These are phyloP conservation scores for Cryphonectria nitschkei DNA, from an alignment of 2,329 filamentous ascomycete genomes.

Conservation along the genomic window DNA sequence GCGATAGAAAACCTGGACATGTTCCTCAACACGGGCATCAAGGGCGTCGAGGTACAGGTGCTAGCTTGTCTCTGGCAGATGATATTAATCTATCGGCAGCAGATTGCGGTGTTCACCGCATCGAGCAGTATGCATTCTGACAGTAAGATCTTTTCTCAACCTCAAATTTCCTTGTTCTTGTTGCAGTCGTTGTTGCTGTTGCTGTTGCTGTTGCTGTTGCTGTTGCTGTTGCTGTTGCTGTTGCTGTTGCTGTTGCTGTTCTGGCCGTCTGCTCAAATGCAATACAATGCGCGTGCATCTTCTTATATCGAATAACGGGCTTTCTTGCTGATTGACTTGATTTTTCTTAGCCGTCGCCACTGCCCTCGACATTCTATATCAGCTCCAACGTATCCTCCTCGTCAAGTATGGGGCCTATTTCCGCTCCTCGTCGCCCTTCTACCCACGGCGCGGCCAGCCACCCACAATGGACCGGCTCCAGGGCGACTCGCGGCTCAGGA, in stretches of 20 bases:
- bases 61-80: conserved; percentile 29
- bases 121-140: not conserved
- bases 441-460: conserved; percentile 22
- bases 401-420: conserved; percentile 39
- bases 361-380: not conserved
- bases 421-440: conserved; percentile 34
- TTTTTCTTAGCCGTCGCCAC: not conserved
- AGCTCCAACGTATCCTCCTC: conserved; percentile 36
- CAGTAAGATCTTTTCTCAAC: not conserved
- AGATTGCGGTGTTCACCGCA: conserved; percentile 27
- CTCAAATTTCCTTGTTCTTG: not conserved
- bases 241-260: not conserved
- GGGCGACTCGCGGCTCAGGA: conserved; percentile 12
- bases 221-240: too few species aligned
- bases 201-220: too few species aligned
- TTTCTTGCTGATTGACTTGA: not conserved
- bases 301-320: not conserved
- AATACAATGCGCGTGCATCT: not conserved
- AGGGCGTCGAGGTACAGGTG: not conserved
- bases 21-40: not conserved
- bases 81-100: conserved; percentile 23
- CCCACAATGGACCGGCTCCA: conserved; percentile 29
- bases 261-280: not conserved
- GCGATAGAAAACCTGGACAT: conserved; percentile 19
- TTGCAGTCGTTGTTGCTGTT: too few species aligned